phyloP scores from a whole-genome alignment of 2,329 filamentous ascomycete species.

The Fusarium floridanum region DNA sequence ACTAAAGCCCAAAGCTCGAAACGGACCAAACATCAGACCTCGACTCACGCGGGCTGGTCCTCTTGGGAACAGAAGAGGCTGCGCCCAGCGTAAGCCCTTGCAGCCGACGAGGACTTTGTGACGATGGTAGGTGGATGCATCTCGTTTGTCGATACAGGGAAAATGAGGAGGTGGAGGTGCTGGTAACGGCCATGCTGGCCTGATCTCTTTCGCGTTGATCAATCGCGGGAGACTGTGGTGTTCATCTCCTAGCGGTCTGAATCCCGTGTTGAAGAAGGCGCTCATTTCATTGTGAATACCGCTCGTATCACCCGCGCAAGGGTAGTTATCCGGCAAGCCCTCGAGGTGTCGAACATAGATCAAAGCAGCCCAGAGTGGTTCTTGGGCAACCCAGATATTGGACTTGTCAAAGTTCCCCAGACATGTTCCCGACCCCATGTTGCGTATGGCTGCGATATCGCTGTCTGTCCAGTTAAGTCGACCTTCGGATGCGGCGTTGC shows the following conservation, averaged over 20 bases:
- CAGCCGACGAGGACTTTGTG: conserved; percentile 9
- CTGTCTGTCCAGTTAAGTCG: conserved; percentile 18
- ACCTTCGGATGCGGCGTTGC: conserved; percentile 21
- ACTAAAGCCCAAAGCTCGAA: conserved; percentile 22
- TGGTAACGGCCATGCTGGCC: neutral
- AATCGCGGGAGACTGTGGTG: neutral
- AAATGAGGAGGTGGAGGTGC: conserved; percentile 3
- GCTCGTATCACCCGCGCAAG: conserved; percentile 23
- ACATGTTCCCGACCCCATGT: conserved; percentile 17
- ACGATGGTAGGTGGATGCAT: conserved; percentile 11
- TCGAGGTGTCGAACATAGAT: conserved; percentile 18
- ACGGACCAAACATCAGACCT: conserved; percentile 23
- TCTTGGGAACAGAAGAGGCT: neutral
- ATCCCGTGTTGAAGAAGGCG: conserved; percentile 23
- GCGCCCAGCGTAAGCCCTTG: conserved; percentile 20
- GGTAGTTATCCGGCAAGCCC: neutral
- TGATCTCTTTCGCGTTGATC: neutral
- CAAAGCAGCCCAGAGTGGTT: conserved; percentile 18
- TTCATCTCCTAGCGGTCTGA: neutral
- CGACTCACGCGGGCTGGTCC: conserved; percentile 7
- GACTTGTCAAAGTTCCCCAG: conserved; percentile 3
- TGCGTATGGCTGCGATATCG: conserved; percentile 10
- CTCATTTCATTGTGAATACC: neutral
- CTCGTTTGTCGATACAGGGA: neutral
- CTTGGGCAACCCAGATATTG: conserved; percentile 8